These are phyloP conservation scores for Margaritispora aquatica DNA, from an alignment of 495 filamentous ascomycete genomes.

Conservation along the genomic window DNA sequence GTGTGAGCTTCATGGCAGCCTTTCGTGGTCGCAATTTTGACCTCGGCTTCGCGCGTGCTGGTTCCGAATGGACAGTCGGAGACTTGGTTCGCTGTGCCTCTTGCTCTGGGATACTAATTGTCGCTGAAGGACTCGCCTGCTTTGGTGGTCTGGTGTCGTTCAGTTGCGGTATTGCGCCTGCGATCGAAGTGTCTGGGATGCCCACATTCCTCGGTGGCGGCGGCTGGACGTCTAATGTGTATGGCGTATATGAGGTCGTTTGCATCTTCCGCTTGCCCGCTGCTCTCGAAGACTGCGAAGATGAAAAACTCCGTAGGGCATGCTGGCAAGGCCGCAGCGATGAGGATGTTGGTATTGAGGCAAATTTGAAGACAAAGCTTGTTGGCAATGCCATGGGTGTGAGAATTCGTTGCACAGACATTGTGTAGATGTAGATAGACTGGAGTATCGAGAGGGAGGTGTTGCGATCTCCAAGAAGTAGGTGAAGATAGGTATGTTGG, in stretches of 20 bases:
- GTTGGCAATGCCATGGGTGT: slow-evolving; percentile 35
- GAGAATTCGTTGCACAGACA: slow-evolving; percentile 25
- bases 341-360: slow-evolving; percentile 30
- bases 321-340: slow-evolving; percentile 40
- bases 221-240: slow-evolving; percentile 57
- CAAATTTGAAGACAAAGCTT: slow-evolving; percentile 42
- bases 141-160: slow-evolving; percentile 48
- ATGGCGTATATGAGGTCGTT: slow-evolving; percentile 74
- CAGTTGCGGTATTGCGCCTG: slow-evolving; percentile 44
- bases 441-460: neutral
- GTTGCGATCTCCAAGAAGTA: neutral
- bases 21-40: slow-evolving; percentile 76
- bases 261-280: slow-evolving; percentile 61
- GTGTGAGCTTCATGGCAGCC: slow-evolving; percentile 82
- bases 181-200: slow-evolving; percentile 63
- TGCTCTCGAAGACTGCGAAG: slow-evolving; percentile 44
- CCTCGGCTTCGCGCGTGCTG: slow-evolving; percentile 37
- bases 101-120: slow-evolving; percentile 40
- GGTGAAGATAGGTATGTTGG: neutral
- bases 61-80: slow-evolving; percentile 20
- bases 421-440: slow-evolving; percentile 1
- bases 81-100: slow-evolving; percentile 60
- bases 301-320: slow-evolving; percentile 61
- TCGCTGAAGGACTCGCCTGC: slow-evolving; percentile 23
- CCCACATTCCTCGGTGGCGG: slow-evolving; percentile 61